phyloP scores from a whole-genome alignment of 1,284 basidiomycete genomes.

The Thecaphora thlaspeos region DNA sequence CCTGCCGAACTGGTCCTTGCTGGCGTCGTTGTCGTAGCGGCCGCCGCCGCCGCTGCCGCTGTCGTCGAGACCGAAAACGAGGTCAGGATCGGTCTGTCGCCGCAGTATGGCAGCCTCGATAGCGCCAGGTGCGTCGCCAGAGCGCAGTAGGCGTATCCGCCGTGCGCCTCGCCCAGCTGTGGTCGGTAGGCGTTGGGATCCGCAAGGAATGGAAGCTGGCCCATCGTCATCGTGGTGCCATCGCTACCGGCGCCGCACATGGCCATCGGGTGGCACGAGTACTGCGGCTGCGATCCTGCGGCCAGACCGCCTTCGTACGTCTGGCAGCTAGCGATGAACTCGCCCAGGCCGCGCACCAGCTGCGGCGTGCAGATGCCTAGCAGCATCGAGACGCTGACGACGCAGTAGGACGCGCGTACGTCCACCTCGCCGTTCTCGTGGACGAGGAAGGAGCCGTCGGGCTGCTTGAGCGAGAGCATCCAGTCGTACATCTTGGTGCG shows the following conservation, averaged over 20 bases:
- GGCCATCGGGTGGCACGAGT: conserved; percentile 24
- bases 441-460: conserved; percentile 91
- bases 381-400: conserved; percentile 70
- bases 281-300: conserved; percentile 72
- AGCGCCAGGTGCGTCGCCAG: conserved; percentile 81
- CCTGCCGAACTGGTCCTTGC: conserved; percentile 38
- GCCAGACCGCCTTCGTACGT: conserved; percentile 98
- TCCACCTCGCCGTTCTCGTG: conserved; percentile 87
- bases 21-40: background rate
- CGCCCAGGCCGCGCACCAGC: conserved; percentile 65
- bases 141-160: conserved; percentile 93
- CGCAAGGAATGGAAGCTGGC: conserved; percentile 7
- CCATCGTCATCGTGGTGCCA: too few species aligned
- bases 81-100: conserved; percentile 5
- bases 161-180: conserved; percentile 88
- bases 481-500: conserved; percentile 73
- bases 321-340: conserved; percentile 72
- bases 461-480: conserved; percentile 88
- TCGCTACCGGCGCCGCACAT: too few species aligned
- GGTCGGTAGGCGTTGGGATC: conserved; percentile 60
- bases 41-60: background rate
- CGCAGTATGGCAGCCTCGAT: conserved; percentile 60
- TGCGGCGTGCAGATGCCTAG: conserved; percentile 83
- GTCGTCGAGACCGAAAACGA: background rate
- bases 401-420: conserved; percentile 78